Conservation (phyloP, 768 basidiomycete genomes). For the Rossbeevera mucosa region DNA sequence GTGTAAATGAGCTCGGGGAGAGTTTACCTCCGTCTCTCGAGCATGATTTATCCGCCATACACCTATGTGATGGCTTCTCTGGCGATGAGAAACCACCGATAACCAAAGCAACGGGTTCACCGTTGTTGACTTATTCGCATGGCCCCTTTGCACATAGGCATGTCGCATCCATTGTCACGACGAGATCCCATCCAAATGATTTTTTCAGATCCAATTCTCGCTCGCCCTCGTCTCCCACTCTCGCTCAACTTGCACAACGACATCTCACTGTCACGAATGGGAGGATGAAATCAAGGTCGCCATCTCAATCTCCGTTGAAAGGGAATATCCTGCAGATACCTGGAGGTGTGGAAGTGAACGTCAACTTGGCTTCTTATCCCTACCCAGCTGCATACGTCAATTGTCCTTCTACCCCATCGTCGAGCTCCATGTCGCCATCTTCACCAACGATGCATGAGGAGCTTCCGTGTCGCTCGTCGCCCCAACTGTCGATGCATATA, state of each 20-base stretch:
- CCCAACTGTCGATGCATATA: slow-evolving; percentile 11
- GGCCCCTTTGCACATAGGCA: slow-evolving; percentile 40
- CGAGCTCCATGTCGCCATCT: slow-evolving; percentile 49
- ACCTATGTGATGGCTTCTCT: slow-evolving; percentile 15
- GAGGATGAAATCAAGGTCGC: slow-evolving; percentile 28
- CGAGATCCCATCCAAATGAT: slow-evolving; percentile 32
- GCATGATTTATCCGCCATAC: slow-evolving; percentile 19
- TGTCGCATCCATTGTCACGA: slow-evolving; percentile 46
- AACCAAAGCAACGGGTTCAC: slow-evolving; percentile 5
- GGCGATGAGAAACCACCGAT: slow-evolving; percentile 4
- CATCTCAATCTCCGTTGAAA: slow-evolving; percentile 30
- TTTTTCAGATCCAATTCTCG: slow-evolving; percentile 15
- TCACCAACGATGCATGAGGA: slow-evolving; percentile 29
- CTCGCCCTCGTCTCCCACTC: slow-evolving; percentile 8
- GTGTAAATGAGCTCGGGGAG: slow-evolving; percentile 11
- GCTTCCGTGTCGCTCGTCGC: slow-evolving; percentile 18
- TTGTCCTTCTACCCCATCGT: slow-evolving; percentile 57
- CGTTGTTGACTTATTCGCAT: slow-evolving; percentile 17
- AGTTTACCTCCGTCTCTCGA: slow-evolving; percentile 17
- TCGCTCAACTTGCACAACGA: slow-evolving; percentile 24
- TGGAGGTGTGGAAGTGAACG: slow-evolving; percentile 12
- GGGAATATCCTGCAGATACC: slow-evolving; percentile 16
- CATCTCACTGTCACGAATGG: slow-evolving; percentile 20
- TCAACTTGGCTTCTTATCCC: slow-evolving; percentile 7
- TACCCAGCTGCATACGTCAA: slow-evolving; percentile 38